A percentile compares a stretch with the other conserved stretches of the same genome.
Evolutionary conservation across 306 rosid species (phyloP).

Genomic region (Prunus kanzakura): DNA sequence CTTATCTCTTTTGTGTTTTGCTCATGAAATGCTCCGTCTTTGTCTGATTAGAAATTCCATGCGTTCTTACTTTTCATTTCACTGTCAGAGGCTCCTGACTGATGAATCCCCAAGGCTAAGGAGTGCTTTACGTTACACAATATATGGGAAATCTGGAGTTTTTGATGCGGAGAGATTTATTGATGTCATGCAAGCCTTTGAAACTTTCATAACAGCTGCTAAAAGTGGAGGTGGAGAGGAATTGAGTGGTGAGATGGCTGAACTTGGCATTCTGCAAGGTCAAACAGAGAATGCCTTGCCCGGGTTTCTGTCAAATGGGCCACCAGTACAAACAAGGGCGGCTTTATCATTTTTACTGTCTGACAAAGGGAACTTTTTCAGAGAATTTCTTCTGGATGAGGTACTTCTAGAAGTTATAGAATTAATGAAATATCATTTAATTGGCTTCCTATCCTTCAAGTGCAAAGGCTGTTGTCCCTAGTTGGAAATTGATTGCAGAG

Average conservation of each 20-base stretch:
- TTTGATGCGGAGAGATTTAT: conserved; percentile 97
- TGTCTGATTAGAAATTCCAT: conserved; percentile 7
- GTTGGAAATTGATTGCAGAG: background rate
- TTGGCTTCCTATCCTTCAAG: background rate
- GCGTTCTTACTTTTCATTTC: conserved; percentile 16
- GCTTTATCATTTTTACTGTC: conserved; percentile 87
- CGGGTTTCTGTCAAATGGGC: conserved; percentile 41
- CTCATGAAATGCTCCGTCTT: background rate
- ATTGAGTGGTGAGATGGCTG: conserved; percentile 87
- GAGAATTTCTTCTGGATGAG: conserved; percentile 98
- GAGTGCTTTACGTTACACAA: conserved; percentile 86
- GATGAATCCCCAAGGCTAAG: conserved; percentile 95
- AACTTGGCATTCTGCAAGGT: conserved; percentile 59
- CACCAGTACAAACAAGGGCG: conserved; percentile 89
- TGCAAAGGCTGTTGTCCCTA: background rate
- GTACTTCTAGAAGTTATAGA: conserved; percentile 43
- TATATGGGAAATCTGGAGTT: conserved; percentile 92
- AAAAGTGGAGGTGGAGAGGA: conserved; percentile 97
- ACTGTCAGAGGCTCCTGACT: conserved; percentile 84
- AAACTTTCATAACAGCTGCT: conserved; percentile 91
- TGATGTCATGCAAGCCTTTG: conserved; percentile 99
- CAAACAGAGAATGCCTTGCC: conserved; percentile 47
- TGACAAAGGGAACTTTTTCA: conserved; percentile 84
- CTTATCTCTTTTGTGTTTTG: background rate
- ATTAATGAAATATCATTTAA: background rate